Evolutionary conservation across 768 basidiomycete species (phyloP).

Genomic region (Mycena olivaceomarginata): DNA sequence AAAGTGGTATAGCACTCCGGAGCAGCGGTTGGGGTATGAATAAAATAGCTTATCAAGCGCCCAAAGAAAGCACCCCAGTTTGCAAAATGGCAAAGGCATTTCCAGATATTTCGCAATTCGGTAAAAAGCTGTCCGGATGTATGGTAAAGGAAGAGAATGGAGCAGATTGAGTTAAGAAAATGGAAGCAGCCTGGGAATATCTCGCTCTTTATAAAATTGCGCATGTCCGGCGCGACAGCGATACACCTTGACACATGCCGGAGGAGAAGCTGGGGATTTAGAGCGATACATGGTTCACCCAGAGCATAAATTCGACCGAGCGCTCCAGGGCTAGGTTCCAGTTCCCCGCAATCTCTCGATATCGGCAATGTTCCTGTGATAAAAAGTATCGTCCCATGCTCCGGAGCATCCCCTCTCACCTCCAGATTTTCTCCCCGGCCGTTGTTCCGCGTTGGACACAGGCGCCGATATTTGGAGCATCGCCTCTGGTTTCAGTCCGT

Average conservation of each 20-base stretch:
- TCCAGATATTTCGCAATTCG: too few relatives aligned
- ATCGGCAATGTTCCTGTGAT: neutral
- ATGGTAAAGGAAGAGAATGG: too few relatives aligned
- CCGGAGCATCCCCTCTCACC: constrained; percentile 3
- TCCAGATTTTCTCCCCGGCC: constrained; percentile 9
- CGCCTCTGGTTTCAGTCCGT: constrained; percentile 4
- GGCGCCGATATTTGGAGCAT: constrained; percentile 4
- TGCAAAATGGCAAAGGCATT: too few relatives aligned
- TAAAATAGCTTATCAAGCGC: too few relatives aligned
- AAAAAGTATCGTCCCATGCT: constrained; percentile 7
- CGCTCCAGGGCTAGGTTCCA: constrained; percentile 3
- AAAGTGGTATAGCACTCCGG: too few relatives aligned
- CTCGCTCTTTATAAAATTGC: too few relatives aligned
- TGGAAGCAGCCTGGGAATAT: too few relatives aligned
- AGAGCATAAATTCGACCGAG: neutral
- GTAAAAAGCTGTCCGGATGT: too few relatives aligned
- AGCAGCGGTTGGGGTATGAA: too few relatives aligned
- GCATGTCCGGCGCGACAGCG: too few relatives aligned
- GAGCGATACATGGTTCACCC: constrained; percentile 4
- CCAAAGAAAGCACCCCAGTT: too few relatives aligned
- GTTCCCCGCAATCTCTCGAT: neutral
- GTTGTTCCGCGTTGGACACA: constrained; percentile 2
- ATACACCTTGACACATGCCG: constrained; percentile 4
- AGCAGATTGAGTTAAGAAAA: too few relatives aligned
- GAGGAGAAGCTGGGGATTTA: constrained; percentile 9